Base-by-base conservation (phyloP, 192 early-diverging fungal species). In the Backusella tarrabulga region DNA sequence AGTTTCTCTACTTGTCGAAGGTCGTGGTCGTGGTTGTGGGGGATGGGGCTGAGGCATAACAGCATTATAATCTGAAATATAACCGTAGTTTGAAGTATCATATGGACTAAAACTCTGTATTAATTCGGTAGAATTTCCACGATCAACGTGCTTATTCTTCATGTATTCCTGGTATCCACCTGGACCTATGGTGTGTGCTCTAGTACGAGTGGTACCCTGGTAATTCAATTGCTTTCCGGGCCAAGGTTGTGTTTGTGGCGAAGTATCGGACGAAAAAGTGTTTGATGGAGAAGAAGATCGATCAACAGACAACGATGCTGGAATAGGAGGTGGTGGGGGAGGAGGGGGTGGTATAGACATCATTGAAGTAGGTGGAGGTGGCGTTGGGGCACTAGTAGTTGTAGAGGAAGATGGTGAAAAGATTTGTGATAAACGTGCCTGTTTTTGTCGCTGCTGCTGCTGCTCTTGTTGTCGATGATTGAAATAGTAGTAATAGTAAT, bases 191-290 rank as follows among this genome's bases (percentile, higher is more conserved):
- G 71, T 72, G 19, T 72, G 71, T 72, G 71, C 71, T 50, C 71
- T 72, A 46, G 44, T 34, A 11, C 68, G 56, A 63, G 56, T 63
- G 26, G 26, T 29, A 29, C 11, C 23, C 12, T 63, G 56, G 26
- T 63, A 63, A 12, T 9, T 63, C 56, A 14, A 63, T 63, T 63
- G 56, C 23, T 63, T 63, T 63, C 56, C 26, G 34, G 26, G 1
- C 17, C 21, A 42, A 52, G 14, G 50, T 35, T 73, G 29, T n/a
- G 80, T 66, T 15, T 79, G 81, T 26, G 81, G 73, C 4, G 77
- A 79, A 1, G 79, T 76, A 60, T 85, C 81, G 69, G 86, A 91
- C 56, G 38, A 26, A 11, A 52, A 34, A 15, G 72, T 56, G 40
- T 46, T 73, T 17, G 70, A 12, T 11, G 38, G 56, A 67, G 71